Evolutionary conservation across 345 rosid species (phyloP).

Genomic region (Jatropha curcas): DNA sequence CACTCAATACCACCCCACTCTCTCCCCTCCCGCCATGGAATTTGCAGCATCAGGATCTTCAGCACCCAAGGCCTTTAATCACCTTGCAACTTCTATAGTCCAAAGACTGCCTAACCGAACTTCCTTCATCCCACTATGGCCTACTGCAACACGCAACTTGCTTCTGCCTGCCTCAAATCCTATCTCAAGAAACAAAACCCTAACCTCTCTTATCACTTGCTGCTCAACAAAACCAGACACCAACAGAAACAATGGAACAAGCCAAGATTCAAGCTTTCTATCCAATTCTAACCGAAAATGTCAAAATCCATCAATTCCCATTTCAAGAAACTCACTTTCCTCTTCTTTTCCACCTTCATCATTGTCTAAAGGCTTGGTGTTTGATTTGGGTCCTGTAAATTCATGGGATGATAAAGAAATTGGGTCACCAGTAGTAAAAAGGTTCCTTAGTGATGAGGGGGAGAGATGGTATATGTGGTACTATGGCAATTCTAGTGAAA

Average conservation of each 20-base stretch:
- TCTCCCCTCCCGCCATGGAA: constrained; percentile 18
- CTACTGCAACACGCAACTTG: constrained; percentile 21
- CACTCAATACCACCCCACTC: background rate
- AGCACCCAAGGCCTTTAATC: constrained; percentile 33
- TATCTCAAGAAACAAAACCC: constrained; percentile 15
- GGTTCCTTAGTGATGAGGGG: constrained; percentile 72
- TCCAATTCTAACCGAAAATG: constrained; percentile 16
- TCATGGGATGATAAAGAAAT: constrained; percentile 75
- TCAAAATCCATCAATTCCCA: constrained; percentile 9
- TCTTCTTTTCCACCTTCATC: constrained; percentile 15
- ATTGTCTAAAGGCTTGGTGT: constrained; percentile 50
- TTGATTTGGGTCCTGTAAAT: constrained; percentile 49
- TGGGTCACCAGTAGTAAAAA: constrained; percentile 85
- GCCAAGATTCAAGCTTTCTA: constrained; percentile 25
- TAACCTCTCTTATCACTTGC: constrained; percentile 37
- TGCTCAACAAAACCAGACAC: constrained; percentile 51
- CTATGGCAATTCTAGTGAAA: constrained; percentile 52
- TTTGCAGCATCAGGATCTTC: constrained; percentile 20
- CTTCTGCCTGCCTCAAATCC: constrained; percentile 22
- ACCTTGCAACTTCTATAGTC: constrained; percentile 30
- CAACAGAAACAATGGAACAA: constrained; percentile 30
- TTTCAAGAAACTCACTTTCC: constrained; percentile 20
- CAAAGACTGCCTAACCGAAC: constrained; percentile 12
- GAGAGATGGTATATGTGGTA: constrained; percentile 97
- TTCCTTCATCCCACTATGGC: constrained; percentile 30